A percentile compares a stretch with the other conserved stretches of the same genome.
phyloP scores from a whole-genome alignment of 208 protist genomes.

The Acanthamoeba lenticulata region DNA sequence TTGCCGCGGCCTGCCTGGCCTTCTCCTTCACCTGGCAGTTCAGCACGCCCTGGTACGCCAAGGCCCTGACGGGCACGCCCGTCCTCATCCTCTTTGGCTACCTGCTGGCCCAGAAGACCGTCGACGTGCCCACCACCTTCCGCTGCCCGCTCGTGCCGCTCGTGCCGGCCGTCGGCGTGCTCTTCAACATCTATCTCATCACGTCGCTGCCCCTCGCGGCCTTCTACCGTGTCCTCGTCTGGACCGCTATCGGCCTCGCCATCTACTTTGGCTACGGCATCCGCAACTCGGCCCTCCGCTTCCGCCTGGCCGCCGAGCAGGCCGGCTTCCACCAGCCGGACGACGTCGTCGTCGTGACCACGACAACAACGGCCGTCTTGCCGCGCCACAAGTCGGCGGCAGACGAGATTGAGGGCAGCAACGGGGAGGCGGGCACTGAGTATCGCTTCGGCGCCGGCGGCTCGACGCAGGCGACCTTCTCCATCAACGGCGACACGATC shows the following conservation, averaged over 20 bases:
- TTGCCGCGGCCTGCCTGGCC: neutral
- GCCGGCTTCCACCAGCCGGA: neutral
- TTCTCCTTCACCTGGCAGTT: conserved; percentile 56
- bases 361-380: too few species aligned
- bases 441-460: too few species aligned
- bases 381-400: too few species aligned
- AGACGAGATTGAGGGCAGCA: too few species aligned
- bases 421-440: too few species aligned
- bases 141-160: conserved; percentile 70
- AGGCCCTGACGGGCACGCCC: neutral
- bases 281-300: conserved; percentile 40
- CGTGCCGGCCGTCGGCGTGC: conserved; percentile 70
- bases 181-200: conserved; percentile 78
- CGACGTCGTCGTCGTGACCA: too few species aligned
- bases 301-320: neutral
- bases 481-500: too few species aligned
- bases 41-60: conserved; percentile 14
- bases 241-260: conserved; percentile 68
- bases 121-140: conserved; percentile 4
- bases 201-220: conserved; percentile 55
- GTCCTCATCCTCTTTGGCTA: conserved; percentile 50
- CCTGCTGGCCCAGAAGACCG: neutral
- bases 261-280: conserved; percentile 81
- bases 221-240: conserved; percentile 68
- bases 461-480: too few species aligned